These are phyloP conservation scores for Acephala macrosclerotiorum DNA, from an alignment of 2,329 filamentous ascomycete genomes.

Conservation along the genomic window DNA sequence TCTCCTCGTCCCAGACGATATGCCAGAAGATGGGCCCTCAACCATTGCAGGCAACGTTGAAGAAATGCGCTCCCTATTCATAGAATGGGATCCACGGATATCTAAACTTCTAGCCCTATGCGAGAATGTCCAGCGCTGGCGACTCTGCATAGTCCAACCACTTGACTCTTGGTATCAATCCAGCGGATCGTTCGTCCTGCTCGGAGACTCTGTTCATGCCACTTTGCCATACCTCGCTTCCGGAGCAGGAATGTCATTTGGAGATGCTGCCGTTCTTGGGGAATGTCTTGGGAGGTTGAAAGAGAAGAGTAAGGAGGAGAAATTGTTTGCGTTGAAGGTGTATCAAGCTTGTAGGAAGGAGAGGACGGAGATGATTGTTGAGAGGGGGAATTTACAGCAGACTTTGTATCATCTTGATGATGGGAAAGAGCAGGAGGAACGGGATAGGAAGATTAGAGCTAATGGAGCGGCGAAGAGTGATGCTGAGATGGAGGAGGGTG, in stretches of 20 bases:
- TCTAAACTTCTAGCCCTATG: background rate
- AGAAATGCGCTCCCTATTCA: conserved; percentile 7
- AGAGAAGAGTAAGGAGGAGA: background rate
- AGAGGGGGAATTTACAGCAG: conserved; percentile 1
- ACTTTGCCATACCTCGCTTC: conserved; percentile 4
- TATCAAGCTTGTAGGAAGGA: conserved; percentile 7
- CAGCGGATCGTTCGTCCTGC: conserved; percentile 2
- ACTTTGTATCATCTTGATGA: conserved; percentile 4
- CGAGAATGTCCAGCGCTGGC: background rate
- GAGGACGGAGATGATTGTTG: conserved; percentile 7
- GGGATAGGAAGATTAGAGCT: background rate
- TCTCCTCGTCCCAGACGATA: conserved; percentile 7
- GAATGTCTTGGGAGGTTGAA: background rate
- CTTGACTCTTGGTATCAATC: background rate
- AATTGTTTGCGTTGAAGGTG: conserved; percentile 5
- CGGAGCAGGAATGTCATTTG: conserved; percentile 8
- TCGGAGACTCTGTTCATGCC: conserved; percentile 6
- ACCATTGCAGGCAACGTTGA: conserved; percentile 1
- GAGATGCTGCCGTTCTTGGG: conserved; percentile 1
- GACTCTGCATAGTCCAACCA: conserved; percentile 4
- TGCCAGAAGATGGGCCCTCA: conserved; percentile 2
- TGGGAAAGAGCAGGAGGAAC: conserved; percentile 4
- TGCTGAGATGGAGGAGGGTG: conserved; percentile 7
- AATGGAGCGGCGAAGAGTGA: background rate
- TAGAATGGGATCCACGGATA: conserved; percentile 5